phyloP scores from a whole-genome alignment of 352 stramenopile genomes.

The Globisporangium viniferum region DNA sequence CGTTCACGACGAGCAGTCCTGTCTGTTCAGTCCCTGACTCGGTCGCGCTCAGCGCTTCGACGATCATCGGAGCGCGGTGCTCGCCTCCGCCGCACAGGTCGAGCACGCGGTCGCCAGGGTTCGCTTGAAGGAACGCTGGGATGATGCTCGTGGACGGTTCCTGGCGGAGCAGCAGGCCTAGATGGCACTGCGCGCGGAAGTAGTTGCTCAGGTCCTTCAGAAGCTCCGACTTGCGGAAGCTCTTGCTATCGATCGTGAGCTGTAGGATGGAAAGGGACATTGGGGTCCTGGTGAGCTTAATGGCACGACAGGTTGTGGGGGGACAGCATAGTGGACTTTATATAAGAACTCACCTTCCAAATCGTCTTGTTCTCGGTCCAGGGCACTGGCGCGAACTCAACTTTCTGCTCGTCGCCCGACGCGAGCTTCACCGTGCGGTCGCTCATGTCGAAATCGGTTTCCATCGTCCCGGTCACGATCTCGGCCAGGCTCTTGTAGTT shows the following conservation, averaged over 20 bases:
- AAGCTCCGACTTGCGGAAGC: constrained; percentile 83
- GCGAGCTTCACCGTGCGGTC: constrained; percentile 51
- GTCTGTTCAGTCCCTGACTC: constrained; percentile 1
- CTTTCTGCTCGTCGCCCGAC: constrained; percentile 49
- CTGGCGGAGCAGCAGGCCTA: constrained; percentile 91
- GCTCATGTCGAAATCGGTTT: constrained; percentile 69
- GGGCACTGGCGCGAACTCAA: constrained; percentile 54
- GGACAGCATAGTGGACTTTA: neutral
- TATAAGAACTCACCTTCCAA: constrained; percentile 55
- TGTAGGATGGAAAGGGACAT: neutral
- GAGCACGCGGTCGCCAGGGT: constrained; percentile 75
- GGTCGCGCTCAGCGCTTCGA: constrained; percentile 26
- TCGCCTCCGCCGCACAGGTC: constrained; percentile 72
- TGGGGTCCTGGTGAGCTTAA: neutral
- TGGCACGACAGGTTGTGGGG: neutral
- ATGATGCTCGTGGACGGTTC: constrained; percentile 96
- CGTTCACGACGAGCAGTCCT: constrained; percentile 67
- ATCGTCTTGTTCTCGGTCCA: constrained; percentile 66
- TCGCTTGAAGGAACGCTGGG: constrained; percentile 90
- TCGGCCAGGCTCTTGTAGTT: constrained; percentile 79
- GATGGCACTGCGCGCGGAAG: constrained; percentile 86
- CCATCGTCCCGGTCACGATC: constrained; percentile 69
- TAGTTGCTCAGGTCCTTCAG: constrained; percentile 91
- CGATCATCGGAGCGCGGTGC: constrained; percentile 56
- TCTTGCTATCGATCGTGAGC: constrained; percentile 68